Evolutionary conservation across 2,329 filamentous ascomycete genomes (phyloP).

Genomic region (Pseudogymnoascus sp.): DNA sequence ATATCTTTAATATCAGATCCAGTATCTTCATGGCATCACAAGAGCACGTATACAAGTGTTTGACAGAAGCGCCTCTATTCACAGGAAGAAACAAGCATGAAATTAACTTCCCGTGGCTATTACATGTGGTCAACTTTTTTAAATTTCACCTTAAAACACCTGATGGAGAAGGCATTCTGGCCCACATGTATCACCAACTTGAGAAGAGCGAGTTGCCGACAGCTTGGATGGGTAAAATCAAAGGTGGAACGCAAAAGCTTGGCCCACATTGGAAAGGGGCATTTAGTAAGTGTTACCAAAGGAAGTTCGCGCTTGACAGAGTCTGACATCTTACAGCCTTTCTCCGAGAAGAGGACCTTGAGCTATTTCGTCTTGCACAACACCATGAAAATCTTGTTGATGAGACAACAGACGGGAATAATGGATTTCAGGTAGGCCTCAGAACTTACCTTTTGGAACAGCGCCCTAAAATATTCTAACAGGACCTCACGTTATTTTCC

Average conservation of each 20-base stretch:
- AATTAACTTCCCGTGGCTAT: conserved; percentile 38
- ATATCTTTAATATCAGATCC: conserved; percentile 15
- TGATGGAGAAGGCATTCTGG: conserved; percentile 31
- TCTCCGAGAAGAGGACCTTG: not conserved
- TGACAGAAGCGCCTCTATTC: conserved; percentile 33
- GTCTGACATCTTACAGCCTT: conserved; percentile 16
- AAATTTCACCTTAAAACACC: conserved; percentile 38
- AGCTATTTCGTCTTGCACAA: not conserved
- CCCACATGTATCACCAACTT: conserved; percentile 30
- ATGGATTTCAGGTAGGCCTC: conserved; percentile 20
- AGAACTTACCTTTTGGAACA: not conserved
- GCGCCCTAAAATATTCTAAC: not conserved
- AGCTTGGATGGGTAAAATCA: conserved; percentile 33
- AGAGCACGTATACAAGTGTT: conserved; percentile 34
- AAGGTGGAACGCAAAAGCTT: conserved; percentile 29
- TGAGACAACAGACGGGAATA: conserved; percentile 16
- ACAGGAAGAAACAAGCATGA: conserved; percentile 28
- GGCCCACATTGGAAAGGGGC: conserved; percentile 42
- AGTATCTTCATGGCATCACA: conserved; percentile 37
- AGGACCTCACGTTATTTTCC: conserved; percentile 10
- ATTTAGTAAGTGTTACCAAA: conserved; percentile 30
- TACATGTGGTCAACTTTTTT: conserved; percentile 46
- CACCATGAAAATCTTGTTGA: conserved; percentile 1
- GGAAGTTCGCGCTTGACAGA: conserved; percentile 9
- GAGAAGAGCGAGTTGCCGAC: conserved; percentile 31